These are phyloP conservation scores for Pseudisothecium myosuroides DNA, from an alignment of 225 moss, liverwort and hornwort genomes.

Conservation along the genomic window DNA sequence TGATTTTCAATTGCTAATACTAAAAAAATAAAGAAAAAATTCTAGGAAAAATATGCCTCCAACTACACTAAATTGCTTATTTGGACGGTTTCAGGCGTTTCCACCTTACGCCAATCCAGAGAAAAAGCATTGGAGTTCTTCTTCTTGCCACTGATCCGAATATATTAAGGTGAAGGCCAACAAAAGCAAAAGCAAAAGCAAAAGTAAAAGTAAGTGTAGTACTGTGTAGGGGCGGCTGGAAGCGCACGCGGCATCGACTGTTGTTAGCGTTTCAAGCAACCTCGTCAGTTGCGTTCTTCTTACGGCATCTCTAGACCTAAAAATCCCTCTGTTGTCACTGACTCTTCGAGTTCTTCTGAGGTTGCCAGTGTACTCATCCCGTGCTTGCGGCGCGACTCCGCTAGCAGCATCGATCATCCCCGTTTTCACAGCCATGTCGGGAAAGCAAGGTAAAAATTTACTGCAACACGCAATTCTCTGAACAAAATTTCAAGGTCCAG, in stretches of 20 bases:
- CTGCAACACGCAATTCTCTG: neutral
- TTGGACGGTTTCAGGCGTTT: too few relatives aligned
- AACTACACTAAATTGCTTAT: too few relatives aligned
- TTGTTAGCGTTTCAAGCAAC: neutral
- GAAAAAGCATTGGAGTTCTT: neutral
- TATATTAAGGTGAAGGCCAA: neutral
- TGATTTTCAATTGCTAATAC: too few relatives aligned
- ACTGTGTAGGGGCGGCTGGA: neutral
- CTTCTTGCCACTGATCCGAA: neutral
- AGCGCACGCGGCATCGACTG: neutral
- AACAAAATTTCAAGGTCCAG: neutral
- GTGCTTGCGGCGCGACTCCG: neutral
- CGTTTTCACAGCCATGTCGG: neutral
- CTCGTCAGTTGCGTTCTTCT: neutral
- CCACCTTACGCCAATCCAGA: neutral
- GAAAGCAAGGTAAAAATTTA: neutral
- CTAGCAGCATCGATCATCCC: neutral
- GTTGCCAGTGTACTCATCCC: too few relatives aligned
- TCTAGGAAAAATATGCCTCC: too few relatives aligned
- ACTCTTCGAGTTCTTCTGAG: neutral
- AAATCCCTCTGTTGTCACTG: neutral
- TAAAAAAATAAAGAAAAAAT: too few relatives aligned
- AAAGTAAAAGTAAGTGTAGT: neutral
- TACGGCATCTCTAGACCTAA: neutral
- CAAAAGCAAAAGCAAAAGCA: neutral